Percentiles rank a stretch among this genome's conserved stretches.
Evolutionary conservation across 805 yeast genomes (phyloP).

Genomic region (Candida khao-thaluensis): DNA sequence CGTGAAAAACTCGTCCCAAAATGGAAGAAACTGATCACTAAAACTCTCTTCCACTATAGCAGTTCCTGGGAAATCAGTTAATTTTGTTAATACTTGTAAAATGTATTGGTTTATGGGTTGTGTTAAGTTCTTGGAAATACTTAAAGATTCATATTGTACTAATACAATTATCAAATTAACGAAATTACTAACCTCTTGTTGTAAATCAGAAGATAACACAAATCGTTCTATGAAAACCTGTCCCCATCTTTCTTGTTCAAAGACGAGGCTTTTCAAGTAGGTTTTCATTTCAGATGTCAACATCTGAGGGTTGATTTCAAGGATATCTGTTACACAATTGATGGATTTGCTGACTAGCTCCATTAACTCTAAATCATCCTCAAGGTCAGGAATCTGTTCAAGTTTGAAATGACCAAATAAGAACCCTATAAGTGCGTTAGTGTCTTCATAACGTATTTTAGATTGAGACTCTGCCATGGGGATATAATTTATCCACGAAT

Average conservation of each 20-base stretch:
- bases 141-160: conserved; percentile 46
- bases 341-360: conserved; percentile 25
- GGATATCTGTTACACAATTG: conserved; percentile 40
- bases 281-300: conserved; percentile 20
- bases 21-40: conserved; percentile 51
- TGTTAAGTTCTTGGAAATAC: conserved; percentile 39
- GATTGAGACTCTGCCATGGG: conserved; percentile 37
- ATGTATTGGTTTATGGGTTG: conserved; percentile 37
- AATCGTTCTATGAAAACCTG: conserved; percentile 32
- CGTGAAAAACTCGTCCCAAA: conserved; percentile 71
- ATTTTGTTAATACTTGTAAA: conserved; percentile 47
- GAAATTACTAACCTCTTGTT: conserved; percentile 41
- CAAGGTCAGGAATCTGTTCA: conserved; percentile 2
- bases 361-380: conserved; percentile 12
- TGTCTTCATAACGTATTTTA: conserved; percentile 27
- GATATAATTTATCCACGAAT: conserved; percentile 38
- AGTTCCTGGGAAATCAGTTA: conserved; percentile 56
- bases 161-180: conserved; percentile 46
- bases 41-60: conserved; percentile 62
- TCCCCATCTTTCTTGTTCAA: conserved; percentile 46
- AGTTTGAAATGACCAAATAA: conserved; percentile 18
- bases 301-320: conserved; percentile 47
- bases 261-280: conserved; percentile 36
- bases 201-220: conserved; percentile 26
- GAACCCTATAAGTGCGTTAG: conserved; percentile 25